phyloP scores from a whole-genome alignment of 441 rosid species.

The Erysimum pusillum region DNA sequence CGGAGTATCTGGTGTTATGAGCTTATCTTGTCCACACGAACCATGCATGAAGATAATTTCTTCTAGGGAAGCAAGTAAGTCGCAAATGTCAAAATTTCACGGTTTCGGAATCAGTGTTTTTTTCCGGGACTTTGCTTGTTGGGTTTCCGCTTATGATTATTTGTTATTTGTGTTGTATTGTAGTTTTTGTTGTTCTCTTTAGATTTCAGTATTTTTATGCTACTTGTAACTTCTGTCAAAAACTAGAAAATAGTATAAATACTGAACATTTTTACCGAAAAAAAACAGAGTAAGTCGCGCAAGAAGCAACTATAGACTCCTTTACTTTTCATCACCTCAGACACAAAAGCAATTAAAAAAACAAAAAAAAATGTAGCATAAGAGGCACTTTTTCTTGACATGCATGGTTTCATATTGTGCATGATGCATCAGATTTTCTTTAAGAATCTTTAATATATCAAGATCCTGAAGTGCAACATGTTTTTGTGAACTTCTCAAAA shows the following conservation, averaged over 20 bases:
- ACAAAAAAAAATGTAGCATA: neutral
- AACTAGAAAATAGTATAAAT: too few species aligned
- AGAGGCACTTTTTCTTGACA: neutral
- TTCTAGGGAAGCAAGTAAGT: constrained; percentile 26
- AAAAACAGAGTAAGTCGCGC: constrained; percentile 2
- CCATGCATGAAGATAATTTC: too few species aligned
- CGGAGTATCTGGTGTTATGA: neutral
- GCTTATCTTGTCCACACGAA: too few species aligned
- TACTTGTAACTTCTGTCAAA: too few species aligned
- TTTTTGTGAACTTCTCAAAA: neutral
- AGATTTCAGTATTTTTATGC: too few species aligned
- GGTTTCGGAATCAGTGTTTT: too few species aligned
- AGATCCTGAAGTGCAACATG: constrained; percentile 11
- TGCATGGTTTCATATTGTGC: neutral
- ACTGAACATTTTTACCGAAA: too few species aligned
- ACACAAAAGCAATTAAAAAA: constrained; percentile 16
- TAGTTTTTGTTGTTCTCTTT: too few species aligned
- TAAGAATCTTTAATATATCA: constrained; percentile 3
- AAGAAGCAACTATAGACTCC: constrained; percentile 35
- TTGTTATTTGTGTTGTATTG: too few species aligned
- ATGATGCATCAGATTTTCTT: constrained; percentile 3
- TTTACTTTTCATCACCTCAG: neutral
- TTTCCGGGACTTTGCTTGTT: too few species aligned
- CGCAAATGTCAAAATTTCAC: neutral
- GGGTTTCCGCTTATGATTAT: too few species aligned